These are phyloP conservation scores for Cryptococcus jaspeensis DNA, from an alignment of 1,284 basidiomycete species.

Conservation along the genomic window DNA sequence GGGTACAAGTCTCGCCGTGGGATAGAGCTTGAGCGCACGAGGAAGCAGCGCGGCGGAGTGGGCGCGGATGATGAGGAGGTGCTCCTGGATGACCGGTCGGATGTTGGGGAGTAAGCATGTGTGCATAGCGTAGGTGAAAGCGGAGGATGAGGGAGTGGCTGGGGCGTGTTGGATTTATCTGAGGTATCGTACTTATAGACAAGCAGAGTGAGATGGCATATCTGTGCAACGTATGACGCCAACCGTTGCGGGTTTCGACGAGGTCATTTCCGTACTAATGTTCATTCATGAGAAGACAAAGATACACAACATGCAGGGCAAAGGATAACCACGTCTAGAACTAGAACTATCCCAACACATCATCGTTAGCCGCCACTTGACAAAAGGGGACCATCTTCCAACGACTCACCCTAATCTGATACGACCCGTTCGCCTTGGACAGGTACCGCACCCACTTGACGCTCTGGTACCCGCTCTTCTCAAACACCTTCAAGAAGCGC, in stretches of 20 bases:
- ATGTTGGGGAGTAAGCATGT: conserved; percentile 8
- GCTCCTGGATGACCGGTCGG: conserved; percentile 14
- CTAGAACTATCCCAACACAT: too few relatives aligned
- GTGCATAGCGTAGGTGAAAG: too few relatives aligned
- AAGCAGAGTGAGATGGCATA: too few relatives aligned
- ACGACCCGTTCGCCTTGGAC: conserved; percentile 46
- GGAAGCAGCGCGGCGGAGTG: conserved; percentile 8
- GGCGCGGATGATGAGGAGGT: conserved; percentile 20
- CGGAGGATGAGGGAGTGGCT: neutral
- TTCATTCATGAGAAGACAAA: too few relatives aligned
- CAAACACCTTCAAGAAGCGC: conserved; percentile 96
- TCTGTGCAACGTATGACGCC: too few relatives aligned
- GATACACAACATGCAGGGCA: too few relatives aligned
- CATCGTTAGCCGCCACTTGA: too few relatives aligned
- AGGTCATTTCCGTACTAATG: too few relatives aligned
- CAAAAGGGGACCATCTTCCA: too few relatives aligned
- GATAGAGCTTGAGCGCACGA: conserved; percentile 21
- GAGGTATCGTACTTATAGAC: too few relatives aligned
- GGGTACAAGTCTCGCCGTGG: conserved; percentile 29
- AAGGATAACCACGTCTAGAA: too few relatives aligned
- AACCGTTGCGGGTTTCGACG: too few relatives aligned
- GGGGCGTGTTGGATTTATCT: neutral
- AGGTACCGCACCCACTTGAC: conserved; percentile 80
- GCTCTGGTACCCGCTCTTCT: conserved; percentile 88
- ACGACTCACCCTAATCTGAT: conserved; percentile 44